Conservation (phyloP, 2,329 filamentous ascomycete species). For the Talaromyces sp. region DNA sequence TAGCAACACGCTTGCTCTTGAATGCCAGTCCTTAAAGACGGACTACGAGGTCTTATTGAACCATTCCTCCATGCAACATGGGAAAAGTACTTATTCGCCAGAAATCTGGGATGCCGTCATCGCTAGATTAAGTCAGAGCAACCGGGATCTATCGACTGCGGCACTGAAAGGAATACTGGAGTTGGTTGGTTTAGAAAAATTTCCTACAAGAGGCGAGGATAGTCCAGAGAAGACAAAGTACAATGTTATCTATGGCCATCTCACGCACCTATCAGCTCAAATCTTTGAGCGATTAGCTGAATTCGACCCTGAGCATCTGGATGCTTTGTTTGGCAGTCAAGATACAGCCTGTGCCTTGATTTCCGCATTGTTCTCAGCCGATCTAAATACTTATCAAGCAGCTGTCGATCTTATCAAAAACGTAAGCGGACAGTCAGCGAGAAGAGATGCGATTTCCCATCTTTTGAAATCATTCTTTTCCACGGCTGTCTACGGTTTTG, state of each 20-base stretch:
- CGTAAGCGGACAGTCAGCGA: slow-evolving; percentile 67
- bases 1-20: slow-evolving; percentile 65
- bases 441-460: slow-evolving; percentile 61
- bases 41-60: slow-evolving; percentile 67
- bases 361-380: slow-evolving; percentile 76
- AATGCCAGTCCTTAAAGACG: slow-evolving; percentile 67
- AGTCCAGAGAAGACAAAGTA: slow-evolving; percentile 65
- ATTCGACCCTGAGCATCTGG: slow-evolving; percentile 68
- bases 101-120: slow-evolving; percentile 77
- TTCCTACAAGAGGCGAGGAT: slow-evolving; percentile 53
- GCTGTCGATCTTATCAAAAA: slow-evolving; percentile 80
- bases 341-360: slow-evolving; percentile 72
- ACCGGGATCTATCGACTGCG: slow-evolving; percentile 70
- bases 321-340: slow-evolving; percentile 65
- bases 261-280: slow-evolving; percentile 64
- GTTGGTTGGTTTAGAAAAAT: slow-evolving; percentile 72
- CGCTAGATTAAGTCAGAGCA: slow-evolving; percentile 63
- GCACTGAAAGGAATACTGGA: slow-evolving; percentile 69
- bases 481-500: slow-evolving; percentile 57
- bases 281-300: slow-evolving; percentile 78
- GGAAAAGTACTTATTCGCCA: slow-evolving; percentile 68
- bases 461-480: slow-evolving; percentile 58
- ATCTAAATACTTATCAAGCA: slow-evolving; percentile 74
- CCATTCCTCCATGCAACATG: slow-evolving; percentile 62
- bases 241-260: slow-evolving; percentile 67